These are phyloP conservation scores for Phytophthora macrochlamydospora DNA, from an alignment of 352 stramenopile genomes.

Conservation along the genomic window DNA sequence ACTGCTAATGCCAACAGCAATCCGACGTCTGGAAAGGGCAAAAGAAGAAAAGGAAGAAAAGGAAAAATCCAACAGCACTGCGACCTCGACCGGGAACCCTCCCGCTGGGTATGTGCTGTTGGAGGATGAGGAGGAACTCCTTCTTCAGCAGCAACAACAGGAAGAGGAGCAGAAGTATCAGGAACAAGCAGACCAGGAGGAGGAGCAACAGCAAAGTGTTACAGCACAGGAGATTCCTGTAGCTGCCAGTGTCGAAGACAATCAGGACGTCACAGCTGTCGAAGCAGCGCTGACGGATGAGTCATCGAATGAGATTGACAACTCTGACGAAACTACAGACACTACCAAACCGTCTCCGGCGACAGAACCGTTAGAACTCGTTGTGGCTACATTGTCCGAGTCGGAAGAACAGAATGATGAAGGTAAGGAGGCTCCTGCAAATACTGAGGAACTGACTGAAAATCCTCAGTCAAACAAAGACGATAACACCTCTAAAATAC, in stretches of 20 bases:
- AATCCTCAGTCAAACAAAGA: not conserved
- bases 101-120: constrained; percentile 46
- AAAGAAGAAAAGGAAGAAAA: constrained; percentile 84
- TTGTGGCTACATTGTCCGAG: not conserved
- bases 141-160: constrained; percentile 22
- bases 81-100: constrained; percentile 10
- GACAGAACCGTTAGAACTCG: not conserved
- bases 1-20: constrained; percentile 27
- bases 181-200: constrained; percentile 17
- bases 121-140: constrained; percentile 48
- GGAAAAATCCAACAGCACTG: constrained; percentile 41
- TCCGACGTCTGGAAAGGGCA: constrained; percentile 43
- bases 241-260: not conserved
- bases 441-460: not conserved
- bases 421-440: not conserved
- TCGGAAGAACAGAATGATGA: not conserved
- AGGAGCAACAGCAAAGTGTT: constrained; percentile 1
- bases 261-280: constrained; percentile 1
- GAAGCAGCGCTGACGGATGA: too few relatives aligned
- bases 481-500: not conserved
- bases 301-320: constrained; percentile 2
- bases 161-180: constrained; percentile 24
- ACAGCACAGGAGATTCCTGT: not conserved
- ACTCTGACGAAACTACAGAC: constrained; percentile 2
- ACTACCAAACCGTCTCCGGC: not conserved